Evolutionary conservation across 805 yeast species (phyloP), one percentile per base, ranked within the genome.

Genomic region (Candida caryicola): DNA sequence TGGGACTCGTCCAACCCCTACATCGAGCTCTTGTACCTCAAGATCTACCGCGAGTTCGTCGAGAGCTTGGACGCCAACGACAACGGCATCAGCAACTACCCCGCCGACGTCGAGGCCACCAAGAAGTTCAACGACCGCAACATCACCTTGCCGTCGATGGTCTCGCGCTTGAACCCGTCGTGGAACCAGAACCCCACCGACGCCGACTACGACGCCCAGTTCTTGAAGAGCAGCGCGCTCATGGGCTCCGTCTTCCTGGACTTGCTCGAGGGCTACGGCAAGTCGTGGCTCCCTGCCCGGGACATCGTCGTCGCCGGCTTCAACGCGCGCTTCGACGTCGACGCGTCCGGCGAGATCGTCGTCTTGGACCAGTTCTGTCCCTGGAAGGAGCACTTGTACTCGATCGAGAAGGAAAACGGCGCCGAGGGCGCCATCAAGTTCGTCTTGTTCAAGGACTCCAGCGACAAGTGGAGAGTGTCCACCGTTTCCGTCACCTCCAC

Each of bases 1-100:
- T 66, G 64, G 40, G 66, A 66, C 12, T 47, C 54, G 8, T 51
- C 58, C 6, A 51, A 54, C 31, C 50, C 64, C 3, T 70, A 74
- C n/a, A 63, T 86, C 27, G 84, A 82, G 15, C 62, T 81, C 23
- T 66, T 93, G 32, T 88, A 82, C 60, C 70, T 72, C 28, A 85
- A 85, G 59, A 70, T 91, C n/a, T 93, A 93, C 68, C 75, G 77
- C 41, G 91, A 84, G 46, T 88, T 93, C 53, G 70, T 93, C 42
- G 98, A 93, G 64, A 81, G 96, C 7, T 73, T 93, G 23, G 99
- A 90, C 64, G 99, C 97, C 40, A 87, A 90, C 56, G 99, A 93
- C 61, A 93, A 93, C 55, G 99, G 99, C 54, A 77, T 91, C 46
- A 74, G 75, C 57, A 82, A 85, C 51, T 86, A 79, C 54, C 54